Base-by-base conservation (phyloP, 805 yeast species). In the Barnettozyma vustinii region DNA sequence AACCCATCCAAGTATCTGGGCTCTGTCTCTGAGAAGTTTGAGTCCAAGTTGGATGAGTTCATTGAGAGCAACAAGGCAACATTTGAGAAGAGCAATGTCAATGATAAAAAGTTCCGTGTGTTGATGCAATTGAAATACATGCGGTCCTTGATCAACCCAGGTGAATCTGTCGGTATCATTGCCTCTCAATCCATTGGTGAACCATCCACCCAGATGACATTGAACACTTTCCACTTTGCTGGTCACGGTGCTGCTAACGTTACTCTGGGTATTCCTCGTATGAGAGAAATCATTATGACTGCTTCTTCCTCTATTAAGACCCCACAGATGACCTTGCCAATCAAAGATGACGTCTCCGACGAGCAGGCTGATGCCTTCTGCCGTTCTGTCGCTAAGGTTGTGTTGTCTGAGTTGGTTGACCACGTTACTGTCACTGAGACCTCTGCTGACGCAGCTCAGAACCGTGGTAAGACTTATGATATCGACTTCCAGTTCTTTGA, bases 181-280 rank as follows among this genome's bases (percentile, higher is more conserved):
- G 99, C 99, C 8, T 86, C 97, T 20, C 98, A 94, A 72, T 90
- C 97, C 47, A 84, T 94, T 67, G 99, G 99, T 71, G 99, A 94
- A 71, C 99, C 99, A 45, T 89, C 97, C 5, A 94, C 99, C 3
- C 99, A 94, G 74, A 94, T 94, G 99, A 94, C 99, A 16, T 79
- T 88, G 62, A 88, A 88, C 68, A 88, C 96, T 42, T 88, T 88
- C 88, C 96, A 94, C 75, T 94, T 94, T 64, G 99, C 99, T 60
- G 99, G 99, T 68, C 99, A 95, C 73, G 99, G 99, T 81, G 99
- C 99, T 50, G 99, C 99, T 42, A 94, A 94, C 71, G 99, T 94
- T 56, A 94, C 99, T 0, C 77, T 94, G 62, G 99, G 99, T 86
- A 94, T 94, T 65, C 99, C 99, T 39, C 96, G 99, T 81, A 83